Percentiles rank a stretch among this genome's conserved stretches.
Conservation (phyloP, 176 grass and related monocot genomes). For the Phyllostachys edulis region DNA sequence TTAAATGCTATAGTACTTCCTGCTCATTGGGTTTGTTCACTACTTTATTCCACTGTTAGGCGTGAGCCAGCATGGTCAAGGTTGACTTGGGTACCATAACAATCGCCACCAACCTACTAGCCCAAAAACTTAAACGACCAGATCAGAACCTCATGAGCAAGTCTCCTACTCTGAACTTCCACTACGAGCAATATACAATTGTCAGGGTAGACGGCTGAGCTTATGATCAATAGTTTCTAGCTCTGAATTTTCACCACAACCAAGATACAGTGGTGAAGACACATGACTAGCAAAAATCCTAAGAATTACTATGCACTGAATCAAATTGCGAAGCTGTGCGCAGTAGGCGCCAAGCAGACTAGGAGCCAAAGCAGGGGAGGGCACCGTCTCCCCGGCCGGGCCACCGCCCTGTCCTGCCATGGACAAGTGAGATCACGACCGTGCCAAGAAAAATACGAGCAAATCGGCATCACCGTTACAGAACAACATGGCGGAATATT, state of each 20-base stretch:
- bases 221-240: background rate
- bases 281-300: background rate
- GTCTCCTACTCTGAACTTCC: background rate
- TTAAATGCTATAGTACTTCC: background rate
- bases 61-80: background rate
- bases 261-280: background rate
- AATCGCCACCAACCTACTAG: background rate
- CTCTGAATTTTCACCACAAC: background rate
- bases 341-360: background rate
- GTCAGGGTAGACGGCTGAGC: background rate
- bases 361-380: background rate
- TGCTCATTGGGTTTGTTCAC: background rate
- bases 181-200: background rate
- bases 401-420: background rate
- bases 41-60: background rate
- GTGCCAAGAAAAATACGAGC: background rate
- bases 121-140: slow-evolving; percentile 17
- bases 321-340: background rate
- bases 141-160: background rate
- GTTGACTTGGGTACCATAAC: background rate
- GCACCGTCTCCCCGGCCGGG: background rate
- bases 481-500: slow-evolving; percentile 20
- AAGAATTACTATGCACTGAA: background rate
- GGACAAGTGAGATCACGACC: slow-evolving; percentile 14
- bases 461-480: background rate